Conservation (phyloP, 2,329 filamentous ascomycete species). For the Alternaria sp. region DNA sequence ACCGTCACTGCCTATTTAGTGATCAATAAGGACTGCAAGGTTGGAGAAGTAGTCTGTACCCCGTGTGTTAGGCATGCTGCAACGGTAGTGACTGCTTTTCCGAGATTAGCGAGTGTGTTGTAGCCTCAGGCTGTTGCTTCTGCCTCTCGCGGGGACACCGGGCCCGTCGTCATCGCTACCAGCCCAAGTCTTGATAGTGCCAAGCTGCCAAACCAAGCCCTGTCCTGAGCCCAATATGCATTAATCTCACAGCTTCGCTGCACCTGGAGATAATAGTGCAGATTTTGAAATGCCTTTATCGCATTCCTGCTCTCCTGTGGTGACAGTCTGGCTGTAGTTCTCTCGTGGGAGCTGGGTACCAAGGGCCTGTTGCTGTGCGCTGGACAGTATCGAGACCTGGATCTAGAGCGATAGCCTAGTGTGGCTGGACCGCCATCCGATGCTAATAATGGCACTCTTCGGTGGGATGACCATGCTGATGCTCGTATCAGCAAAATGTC, state of each 20-base stretch:
- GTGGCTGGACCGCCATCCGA: background rate
- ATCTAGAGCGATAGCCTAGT: background rate
- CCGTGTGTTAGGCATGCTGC: background rate
- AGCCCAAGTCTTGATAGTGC: background rate
- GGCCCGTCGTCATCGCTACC: background rate
- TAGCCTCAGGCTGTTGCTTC: background rate
- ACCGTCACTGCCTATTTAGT: background rate
- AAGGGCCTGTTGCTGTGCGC: background rate
- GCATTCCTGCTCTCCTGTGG: background rate
- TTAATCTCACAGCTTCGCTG: background rate
- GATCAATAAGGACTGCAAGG: background rate
- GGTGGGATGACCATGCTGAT: background rate
- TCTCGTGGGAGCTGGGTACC: background rate
- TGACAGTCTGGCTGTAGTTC: background rate
- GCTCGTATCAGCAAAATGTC: background rate
- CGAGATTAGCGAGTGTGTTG: background rate
- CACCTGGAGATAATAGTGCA: background rate
- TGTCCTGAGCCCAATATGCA: background rate
- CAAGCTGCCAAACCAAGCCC: background rate
- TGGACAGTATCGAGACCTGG: background rate
- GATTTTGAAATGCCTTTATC: background rate
- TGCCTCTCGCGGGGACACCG: background rate
- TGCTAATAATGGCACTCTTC: background rate
- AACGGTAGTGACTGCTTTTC: background rate
- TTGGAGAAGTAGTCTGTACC: background rate